Percentiles rank a stretch among this genome's conserved stretches.
Conservation (phyloP, 129 eudicot genomes). For the Saposhnikovia divaricata region DNA sequence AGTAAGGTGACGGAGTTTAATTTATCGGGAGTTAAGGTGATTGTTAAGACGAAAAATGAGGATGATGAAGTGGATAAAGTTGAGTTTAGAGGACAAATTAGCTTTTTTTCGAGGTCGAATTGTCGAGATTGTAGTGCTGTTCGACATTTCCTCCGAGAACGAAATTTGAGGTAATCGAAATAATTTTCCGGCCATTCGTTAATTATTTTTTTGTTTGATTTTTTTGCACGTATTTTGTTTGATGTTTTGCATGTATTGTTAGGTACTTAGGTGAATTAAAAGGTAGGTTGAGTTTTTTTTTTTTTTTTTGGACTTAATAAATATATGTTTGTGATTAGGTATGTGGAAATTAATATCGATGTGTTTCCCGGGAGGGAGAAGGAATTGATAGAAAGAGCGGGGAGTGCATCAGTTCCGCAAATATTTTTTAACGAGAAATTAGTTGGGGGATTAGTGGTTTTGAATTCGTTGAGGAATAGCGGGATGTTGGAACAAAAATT, state of each 20-base stretch:
- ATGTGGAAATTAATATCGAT: constrained; percentile 82
- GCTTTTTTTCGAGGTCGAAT: constrained; percentile 80
- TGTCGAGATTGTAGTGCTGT: constrained; percentile 83
- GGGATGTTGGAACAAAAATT: constrained; percentile 66
- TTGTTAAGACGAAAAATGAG: constrained; percentile 33
- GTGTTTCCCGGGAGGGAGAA: constrained; percentile 65
- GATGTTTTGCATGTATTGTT: background rate
- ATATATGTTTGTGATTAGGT: constrained; percentile 6
- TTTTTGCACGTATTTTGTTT: background rate
- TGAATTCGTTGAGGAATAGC: constrained; percentile 75
- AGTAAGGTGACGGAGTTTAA: constrained; percentile 59
- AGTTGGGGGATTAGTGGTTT: constrained; percentile 80
- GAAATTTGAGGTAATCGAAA: constrained; percentile 19
- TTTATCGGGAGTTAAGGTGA: constrained; percentile 63
- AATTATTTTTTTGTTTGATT: background rate
- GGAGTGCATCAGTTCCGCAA: constrained; percentile 66
- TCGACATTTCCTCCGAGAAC: constrained; percentile 53
- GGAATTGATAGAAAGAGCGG: constrained; percentile 63
- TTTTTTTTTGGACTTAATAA: background rate
- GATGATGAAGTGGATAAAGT: constrained; percentile 15
- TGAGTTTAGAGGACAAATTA: constrained; percentile 59
- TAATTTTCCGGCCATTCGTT: background rate
- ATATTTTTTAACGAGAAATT: constrained; percentile 77
- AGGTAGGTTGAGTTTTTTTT: background rate
- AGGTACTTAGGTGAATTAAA: no score